Conservation (phyloP, 2,329 filamentous ascomycete genomes). For the Alternaria longipes region DNA sequence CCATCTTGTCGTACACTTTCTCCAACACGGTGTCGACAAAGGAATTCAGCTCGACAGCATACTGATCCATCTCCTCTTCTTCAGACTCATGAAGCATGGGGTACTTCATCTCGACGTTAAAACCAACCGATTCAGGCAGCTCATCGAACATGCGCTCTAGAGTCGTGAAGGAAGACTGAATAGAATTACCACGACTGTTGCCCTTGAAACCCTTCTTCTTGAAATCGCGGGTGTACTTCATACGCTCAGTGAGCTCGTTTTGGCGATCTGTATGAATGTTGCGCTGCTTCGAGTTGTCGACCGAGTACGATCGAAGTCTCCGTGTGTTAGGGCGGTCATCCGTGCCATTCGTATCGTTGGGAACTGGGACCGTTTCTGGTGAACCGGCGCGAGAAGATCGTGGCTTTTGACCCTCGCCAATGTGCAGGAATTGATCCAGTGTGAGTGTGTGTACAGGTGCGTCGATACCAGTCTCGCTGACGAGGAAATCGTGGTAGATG, state of each 20-base stretch:
- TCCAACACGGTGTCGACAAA: constrained; percentile 93
- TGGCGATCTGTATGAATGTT: constrained; percentile 53
- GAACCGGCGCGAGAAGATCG: constrained; percentile 59
- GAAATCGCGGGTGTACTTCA: constrained; percentile 97
- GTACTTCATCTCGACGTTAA: constrained; percentile 99
- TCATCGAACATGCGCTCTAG: constrained; percentile 91
- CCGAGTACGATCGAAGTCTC: constrained; percentile 66
- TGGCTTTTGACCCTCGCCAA: constrained; percentile 68
- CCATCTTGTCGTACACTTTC: constrained; percentile 87
- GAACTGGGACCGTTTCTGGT: constrained; percentile 42
- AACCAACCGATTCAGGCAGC: constrained; percentile 82
- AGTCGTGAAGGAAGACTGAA: constrained; percentile 94
- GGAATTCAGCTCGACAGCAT: constrained; percentile 93
- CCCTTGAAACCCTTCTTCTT: constrained; percentile 96
- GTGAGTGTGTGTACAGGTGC: constrained; percentile 95
- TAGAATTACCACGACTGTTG: constrained; percentile 92
- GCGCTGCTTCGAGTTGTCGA: constrained; percentile 59
- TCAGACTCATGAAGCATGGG: constrained; percentile 97
- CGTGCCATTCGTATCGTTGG: constrained; percentile 26
- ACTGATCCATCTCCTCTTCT: constrained; percentile 95
- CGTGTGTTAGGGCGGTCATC: constrained; percentile 33
- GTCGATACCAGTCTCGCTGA: constrained; percentile 97
- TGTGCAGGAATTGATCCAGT: constrained; percentile 92
- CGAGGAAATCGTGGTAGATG: constrained; percentile 97
- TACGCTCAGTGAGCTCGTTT: constrained; percentile 78